Conservation (phyloP, 129 eudicot species). For the Ambrosia artemisiifolia region DNA sequence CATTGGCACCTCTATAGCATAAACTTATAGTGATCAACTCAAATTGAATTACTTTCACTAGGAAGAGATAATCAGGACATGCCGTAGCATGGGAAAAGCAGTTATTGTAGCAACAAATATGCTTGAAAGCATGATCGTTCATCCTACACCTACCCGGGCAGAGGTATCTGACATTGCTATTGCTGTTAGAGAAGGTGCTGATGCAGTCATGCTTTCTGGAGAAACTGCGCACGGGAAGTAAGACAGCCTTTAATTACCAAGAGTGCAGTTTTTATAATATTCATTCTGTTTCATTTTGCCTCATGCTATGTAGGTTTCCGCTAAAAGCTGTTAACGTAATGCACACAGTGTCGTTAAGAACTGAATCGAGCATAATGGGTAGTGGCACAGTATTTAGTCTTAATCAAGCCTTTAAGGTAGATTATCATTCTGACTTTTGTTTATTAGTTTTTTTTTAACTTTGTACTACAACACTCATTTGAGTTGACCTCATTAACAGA, state of each 20-base stretch:
- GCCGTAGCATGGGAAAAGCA: constrained; percentile 98
- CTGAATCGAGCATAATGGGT: constrained; percentile 78
- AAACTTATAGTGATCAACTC: constrained; percentile 19
- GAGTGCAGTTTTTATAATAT: not conserved
- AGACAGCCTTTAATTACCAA: constrained; percentile 23
- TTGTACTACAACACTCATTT: not conserved
- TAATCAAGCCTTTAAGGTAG: constrained; percentile 80
- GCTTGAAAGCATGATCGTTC: constrained; percentile 98
- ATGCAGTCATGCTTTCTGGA: constrained; percentile 99
- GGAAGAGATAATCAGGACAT: constrained; percentile 88
- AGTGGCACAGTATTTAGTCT: constrained; percentile 63
- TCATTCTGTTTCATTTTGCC: not conserved
- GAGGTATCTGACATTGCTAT: constrained; percentile 97
- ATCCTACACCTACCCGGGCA: constrained; percentile 98
- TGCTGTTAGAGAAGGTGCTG: constrained; percentile 97
- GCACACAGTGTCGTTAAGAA: constrained; percentile 92
- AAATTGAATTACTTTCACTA: constrained; percentile 20
- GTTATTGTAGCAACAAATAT: constrained; percentile 95
- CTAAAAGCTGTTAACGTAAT: constrained; percentile 94
- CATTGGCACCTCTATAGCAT: not conserved
- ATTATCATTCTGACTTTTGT: not conserved
- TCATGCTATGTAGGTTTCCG: constrained; percentile 67
- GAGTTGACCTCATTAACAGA: constrained; percentile 39
- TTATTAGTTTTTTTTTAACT: not conserved
- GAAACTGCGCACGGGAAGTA: constrained; percentile 99